These are phyloP conservation scores for Mortierella sp. DNA, from an alignment of 371 early-diverging fungal species.

Conservation along the genomic window DNA sequence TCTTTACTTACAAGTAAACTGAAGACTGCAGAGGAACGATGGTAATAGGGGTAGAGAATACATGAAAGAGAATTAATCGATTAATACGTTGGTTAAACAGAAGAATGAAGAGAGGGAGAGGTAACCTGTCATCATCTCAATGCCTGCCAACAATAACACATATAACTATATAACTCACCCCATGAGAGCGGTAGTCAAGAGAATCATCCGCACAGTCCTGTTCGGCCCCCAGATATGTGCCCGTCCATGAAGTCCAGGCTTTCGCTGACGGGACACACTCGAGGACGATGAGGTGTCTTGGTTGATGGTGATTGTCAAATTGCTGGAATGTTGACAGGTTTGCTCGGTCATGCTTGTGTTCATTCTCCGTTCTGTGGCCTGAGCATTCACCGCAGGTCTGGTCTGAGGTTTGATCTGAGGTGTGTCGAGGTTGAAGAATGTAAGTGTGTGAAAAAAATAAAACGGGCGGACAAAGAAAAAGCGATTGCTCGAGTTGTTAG, in stretches of 20 bases:
- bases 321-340: not conserved
- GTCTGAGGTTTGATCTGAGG: not conserved
- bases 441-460: not conserved
- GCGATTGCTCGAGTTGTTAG: not conserved
- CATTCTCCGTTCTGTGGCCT: slow-evolving; percentile 9
- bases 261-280: not conserved
- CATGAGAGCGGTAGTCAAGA: slow-evolving; percentile 49
- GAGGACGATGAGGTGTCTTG: not conserved
- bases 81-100: not conserved
- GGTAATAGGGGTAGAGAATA: not conserved
- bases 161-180: slow-evolving; percentile 19
- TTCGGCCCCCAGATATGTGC: slow-evolving; percentile 49
- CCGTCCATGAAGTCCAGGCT: slow-evolving; percentile 43
- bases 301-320: not conserved
- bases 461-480: not conserved
- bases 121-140: not conserved
- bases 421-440: not conserved
- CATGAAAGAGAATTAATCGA: not conserved
- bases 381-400: not conserved
- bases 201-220: slow-evolving; percentile 38
- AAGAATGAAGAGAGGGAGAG: not conserved
- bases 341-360: not conserved
- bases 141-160: not conserved
- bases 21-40: slow-evolving; percentile 23
- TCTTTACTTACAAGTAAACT: slow-evolving; percentile 51